These are phyloP conservation scores for Leucoagaricus sp. DNA, from an alignment of 1,284 basidiomycete species.

Conservation along the genomic window DNA sequence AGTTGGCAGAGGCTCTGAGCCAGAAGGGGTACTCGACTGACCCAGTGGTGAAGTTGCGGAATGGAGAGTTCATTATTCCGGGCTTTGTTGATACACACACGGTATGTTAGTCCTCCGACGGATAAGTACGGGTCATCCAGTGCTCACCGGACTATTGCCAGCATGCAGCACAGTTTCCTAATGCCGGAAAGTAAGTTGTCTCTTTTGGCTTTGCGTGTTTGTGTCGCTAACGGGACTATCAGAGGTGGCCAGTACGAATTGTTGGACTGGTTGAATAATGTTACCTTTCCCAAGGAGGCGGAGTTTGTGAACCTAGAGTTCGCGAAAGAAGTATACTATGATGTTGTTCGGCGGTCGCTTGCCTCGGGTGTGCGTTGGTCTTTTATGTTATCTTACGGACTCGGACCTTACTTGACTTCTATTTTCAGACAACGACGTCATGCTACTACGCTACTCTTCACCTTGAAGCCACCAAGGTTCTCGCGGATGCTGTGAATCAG, in stretches of 20 bases:
- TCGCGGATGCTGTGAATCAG: slow-evolving; percentile 81
- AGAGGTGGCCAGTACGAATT: slow-evolving; percentile 83
- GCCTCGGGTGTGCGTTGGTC: slow-evolving; percentile 67
- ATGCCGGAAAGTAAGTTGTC: slow-evolving; percentile 30
- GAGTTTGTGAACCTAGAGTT: slow-evolving; percentile 75
- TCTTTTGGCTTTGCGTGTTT: not conserved
- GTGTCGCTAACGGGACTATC: not conserved
- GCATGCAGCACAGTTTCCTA: slow-evolving; percentile 90
- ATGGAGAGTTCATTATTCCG: slow-evolving; percentile 83
- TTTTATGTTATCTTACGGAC: not conserved
- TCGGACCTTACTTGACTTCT: not conserved
- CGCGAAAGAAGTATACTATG: slow-evolving; percentile 70
- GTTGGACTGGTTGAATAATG: slow-evolving; percentile 86
- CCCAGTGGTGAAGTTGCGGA: slow-evolving; percentile 47
- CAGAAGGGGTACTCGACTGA: slow-evolving; percentile 37
- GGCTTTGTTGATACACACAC: slow-evolving; percentile 92
- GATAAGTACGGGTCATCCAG: slow-evolving; percentile 19
- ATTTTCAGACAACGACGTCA: slow-evolving; percentile 82
- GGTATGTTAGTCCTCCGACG: slow-evolving; percentile 41
- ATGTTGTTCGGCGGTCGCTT: slow-evolving; percentile 77
- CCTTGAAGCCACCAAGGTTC: slow-evolving; percentile 75
- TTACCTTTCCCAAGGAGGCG: slow-evolving; percentile 92
- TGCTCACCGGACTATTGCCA: slow-evolving; percentile 28
- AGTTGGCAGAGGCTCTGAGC: slow-evolving; percentile 46
- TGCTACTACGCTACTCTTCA: slow-evolving; percentile 93